phyloP scores from a whole-genome alignment of 306 rosid genomes.

The Cotoneaster glaucophyllus region DNA sequence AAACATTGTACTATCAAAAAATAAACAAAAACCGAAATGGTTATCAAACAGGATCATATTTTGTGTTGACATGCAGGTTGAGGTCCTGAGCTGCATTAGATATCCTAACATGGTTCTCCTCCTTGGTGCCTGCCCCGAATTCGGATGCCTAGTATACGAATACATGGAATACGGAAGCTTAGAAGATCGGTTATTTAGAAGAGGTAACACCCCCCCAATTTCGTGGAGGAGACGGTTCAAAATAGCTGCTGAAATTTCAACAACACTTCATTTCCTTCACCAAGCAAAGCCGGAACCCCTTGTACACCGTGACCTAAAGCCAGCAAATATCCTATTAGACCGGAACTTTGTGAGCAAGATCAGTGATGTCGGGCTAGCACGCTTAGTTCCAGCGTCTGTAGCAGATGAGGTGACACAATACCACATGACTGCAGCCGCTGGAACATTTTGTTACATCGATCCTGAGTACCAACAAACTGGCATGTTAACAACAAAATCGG shows the following conservation, averaged over 20 bases:
- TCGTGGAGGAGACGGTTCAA: slow-evolving; percentile 70
- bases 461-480: slow-evolving; percentile 97
- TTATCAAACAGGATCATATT: background rate
- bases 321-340: slow-evolving; percentile 83
- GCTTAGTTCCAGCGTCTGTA: slow-evolving; percentile 76
- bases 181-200: slow-evolving; percentile 67
- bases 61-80: slow-evolving; percentile 44
- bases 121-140: slow-evolving; percentile 93
- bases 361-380: slow-evolving; percentile 82
- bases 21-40: background rate
- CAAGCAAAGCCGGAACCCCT: slow-evolving; percentile 93
- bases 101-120: slow-evolving; percentile 98
- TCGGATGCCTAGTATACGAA: slow-evolving; percentile 91
- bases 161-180: slow-evolving; percentile 86
- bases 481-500: slow-evolving; percentile 70
- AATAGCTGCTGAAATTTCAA: slow-evolving; percentile 81
- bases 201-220: slow-evolving; percentile 55
- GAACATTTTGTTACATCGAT: slow-evolving; percentile 95
- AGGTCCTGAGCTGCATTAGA: slow-evolving; percentile 74
- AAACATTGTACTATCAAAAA: background rate
- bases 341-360: slow-evolving; percentile 77
- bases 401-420: slow-evolving; percentile 71
- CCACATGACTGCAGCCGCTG: slow-evolving; percentile 94
- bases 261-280: slow-evolving; percentile 89
- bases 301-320: slow-evolving; percentile 93